phyloP scores from a whole-genome alignment of 768 basidiomycete genomes.

The Tylopilus felleus region DNA sequence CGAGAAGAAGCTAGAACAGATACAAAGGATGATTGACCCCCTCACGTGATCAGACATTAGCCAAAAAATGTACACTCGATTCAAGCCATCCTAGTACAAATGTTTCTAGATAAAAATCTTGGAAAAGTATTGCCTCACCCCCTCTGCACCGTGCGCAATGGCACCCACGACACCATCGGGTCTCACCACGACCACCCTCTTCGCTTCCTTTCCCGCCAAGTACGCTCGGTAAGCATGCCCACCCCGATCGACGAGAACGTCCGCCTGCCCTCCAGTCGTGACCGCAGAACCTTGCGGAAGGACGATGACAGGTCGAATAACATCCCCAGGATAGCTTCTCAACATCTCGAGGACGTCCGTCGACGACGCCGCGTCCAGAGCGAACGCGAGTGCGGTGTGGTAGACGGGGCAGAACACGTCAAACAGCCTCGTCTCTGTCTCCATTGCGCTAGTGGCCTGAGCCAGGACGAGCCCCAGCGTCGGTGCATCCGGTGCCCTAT shows the following conservation, averaged over 20 bases:
- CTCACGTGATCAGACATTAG: constrained; percentile 13
- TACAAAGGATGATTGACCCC: not conserved
- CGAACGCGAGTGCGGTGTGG: constrained; percentile 34
- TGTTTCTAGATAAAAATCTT: constrained; percentile 7
- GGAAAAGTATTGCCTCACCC: constrained; percentile 15
- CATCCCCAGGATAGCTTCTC: not conserved
- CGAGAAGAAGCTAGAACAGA: too few species aligned
- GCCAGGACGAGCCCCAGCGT: constrained; percentile 28
- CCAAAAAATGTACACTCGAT: not conserved
- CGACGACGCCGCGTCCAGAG: constrained; percentile 1
- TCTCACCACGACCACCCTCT: constrained; percentile 35
- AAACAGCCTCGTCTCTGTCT: constrained; percentile 14
- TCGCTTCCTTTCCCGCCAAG: constrained; percentile 29
- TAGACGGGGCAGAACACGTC: constrained; percentile 18
- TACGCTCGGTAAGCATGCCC: constrained; percentile 42
- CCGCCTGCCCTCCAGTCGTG: constrained; percentile 18
- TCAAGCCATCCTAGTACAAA: not conserved
- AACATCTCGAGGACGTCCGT: constrained; percentile 10
- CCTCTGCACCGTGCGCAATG: constrained; percentile 19
- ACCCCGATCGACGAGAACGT: constrained; percentile 34
- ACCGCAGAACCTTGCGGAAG: constrained; percentile 3
- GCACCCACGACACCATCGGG: constrained; percentile 42
- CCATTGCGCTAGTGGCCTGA: not conserved
- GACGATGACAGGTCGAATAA: constrained; percentile 12
- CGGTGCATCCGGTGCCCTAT: constrained; percentile 44